Base-by-base conservation (phyloP, 2,329 filamentous ascomycete genomes). In the Alternaria sp. region DNA sequence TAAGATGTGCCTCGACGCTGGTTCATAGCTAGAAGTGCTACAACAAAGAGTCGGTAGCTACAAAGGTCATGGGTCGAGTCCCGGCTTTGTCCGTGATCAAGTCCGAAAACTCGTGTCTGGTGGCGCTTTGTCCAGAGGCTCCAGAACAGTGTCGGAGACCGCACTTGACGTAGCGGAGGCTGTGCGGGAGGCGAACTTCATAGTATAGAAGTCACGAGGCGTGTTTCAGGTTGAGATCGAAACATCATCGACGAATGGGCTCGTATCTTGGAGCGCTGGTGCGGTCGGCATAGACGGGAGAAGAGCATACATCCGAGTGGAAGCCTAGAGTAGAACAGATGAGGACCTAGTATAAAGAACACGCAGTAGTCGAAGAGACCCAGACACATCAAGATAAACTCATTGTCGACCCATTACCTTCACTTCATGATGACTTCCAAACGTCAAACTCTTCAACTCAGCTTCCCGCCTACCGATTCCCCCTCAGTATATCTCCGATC, bases 151-250 rank as follows among this genome's bases (percentile, higher is more conserved):
- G 28, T 19, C 10, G 36, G 19, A 52, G 19, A 52, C 36, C 5
- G 28, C 13, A 15, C 15, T 17, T 25, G 13, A 23, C 32, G 28
- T 51, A 51, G 32, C 81, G 82, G 63, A 23, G 12, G 19, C 21
- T n/a, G 19, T 51, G 8, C 12, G 6, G 6, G 17, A 32, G 49
- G 49, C 26, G 7, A 32, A 7, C 21, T 21, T 21, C 21, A 21
- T 32, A 21, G 1, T n/a, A 23, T 36, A 8, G 3, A 5, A 12
- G 6, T 4, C 2, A 9, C 25, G 30, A 52, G 30, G 36, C 28
- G 13, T 23, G 49, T 52, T 52, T 52, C 30, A 40, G 19, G 4
- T 21, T 17, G 49, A 13, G 6, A 15, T 19, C 23, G 8, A 15
- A 25, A 40, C 28, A 15, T 4, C 2, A 9, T 46, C 2, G 21